Percentiles rank a stretch among this genome's conserved stretches.
These are phyloP conservation scores for Mentha longifolia DNA, from an alignment of 257 asterid genomes.

Conservation along the genomic window DNA sequence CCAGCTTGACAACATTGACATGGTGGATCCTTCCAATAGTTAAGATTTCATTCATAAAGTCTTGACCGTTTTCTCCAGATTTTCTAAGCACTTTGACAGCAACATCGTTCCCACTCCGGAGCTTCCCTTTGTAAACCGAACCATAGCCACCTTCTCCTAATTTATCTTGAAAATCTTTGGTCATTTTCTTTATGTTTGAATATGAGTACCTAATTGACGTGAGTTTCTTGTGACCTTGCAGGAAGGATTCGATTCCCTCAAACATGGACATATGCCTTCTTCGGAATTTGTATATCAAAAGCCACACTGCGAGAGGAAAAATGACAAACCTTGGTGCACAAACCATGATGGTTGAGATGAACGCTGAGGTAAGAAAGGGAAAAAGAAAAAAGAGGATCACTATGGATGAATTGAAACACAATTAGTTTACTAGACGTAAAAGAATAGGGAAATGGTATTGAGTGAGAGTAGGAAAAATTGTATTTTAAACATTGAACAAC, in stretches of 20 bases:
- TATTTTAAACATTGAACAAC: too few relatives aligned
- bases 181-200: background rate
- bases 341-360: background rate
- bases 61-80: conserved; percentile 23
- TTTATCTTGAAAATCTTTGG: background rate
- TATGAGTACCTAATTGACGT: background rate
- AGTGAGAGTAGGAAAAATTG: too few relatives aligned
- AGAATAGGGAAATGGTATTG: too few relatives aligned
- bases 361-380: background rate
- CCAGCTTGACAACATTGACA: conserved; percentile 12
- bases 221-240: background rate
- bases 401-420: too few relatives aligned
- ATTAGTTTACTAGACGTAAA: too few relatives aligned
- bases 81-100: conserved; percentile 40
- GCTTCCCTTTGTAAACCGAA: conserved; percentile 42
- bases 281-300: background rate
- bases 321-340: background rate
- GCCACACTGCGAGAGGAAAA: background rate
- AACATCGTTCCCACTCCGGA: conserved; percentile 36
- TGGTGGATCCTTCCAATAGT: conserved; percentile 36
- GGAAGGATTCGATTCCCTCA: background rate
- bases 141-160: conserved; percentile 29
- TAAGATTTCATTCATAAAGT: conserved; percentile 46
- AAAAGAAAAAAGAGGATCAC: background rate
- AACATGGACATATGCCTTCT: background rate